A percentile compares a stretch with the other conserved stretches of the same genome.
Evolutionary conservation across 257 asterid species (phyloP).

Genomic region (Plantago ovata): DNA sequence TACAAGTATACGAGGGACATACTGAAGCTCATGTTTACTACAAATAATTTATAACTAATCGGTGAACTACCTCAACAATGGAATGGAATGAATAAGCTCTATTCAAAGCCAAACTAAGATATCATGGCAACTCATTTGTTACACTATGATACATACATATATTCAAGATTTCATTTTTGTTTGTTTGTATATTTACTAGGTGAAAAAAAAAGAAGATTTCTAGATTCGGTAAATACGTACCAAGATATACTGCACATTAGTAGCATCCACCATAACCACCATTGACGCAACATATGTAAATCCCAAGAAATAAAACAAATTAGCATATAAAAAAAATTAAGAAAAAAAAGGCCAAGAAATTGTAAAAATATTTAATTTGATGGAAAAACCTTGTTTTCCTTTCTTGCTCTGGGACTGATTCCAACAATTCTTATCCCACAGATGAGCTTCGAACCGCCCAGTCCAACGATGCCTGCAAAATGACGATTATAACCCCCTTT

Average conservation of each 20-base stretch:
- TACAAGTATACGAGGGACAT: too few relatives aligned
- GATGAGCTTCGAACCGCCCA: constrained; percentile 92
- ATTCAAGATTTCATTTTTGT: too few relatives aligned
- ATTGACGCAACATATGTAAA: constrained; percentile 27
- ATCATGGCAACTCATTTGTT: too few relatives aligned
- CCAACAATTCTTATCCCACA: constrained; percentile 99
- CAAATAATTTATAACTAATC: too few relatives aligned
- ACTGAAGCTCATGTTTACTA: too few relatives aligned
- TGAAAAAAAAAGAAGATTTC: too few relatives aligned
- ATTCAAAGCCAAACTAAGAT: too few relatives aligned
- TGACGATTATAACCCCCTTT: not conserved
- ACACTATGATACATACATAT: too few relatives aligned
- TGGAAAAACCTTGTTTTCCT: constrained; percentile 99
- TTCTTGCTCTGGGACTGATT: constrained; percentile 86
- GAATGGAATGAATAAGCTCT: too few relatives aligned
- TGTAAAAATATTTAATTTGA: constrained; percentile 4
- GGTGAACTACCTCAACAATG: too few relatives aligned
- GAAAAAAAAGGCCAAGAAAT: too few relatives aligned
- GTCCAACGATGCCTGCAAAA: constrained; percentile 90
- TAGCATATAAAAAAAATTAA: not conserved
- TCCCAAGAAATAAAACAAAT: constrained; percentile 1
- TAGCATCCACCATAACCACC: constrained; percentile 47
- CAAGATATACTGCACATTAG: constrained; percentile 78
- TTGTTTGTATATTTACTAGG: too few relatives aligned
- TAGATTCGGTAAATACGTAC: constrained; percentile 54